These are phyloP conservation scores for Podospora pseudoanserina DNA, from an alignment of 495 filamentous ascomycete genomes.

Conservation along the genomic window DNA sequence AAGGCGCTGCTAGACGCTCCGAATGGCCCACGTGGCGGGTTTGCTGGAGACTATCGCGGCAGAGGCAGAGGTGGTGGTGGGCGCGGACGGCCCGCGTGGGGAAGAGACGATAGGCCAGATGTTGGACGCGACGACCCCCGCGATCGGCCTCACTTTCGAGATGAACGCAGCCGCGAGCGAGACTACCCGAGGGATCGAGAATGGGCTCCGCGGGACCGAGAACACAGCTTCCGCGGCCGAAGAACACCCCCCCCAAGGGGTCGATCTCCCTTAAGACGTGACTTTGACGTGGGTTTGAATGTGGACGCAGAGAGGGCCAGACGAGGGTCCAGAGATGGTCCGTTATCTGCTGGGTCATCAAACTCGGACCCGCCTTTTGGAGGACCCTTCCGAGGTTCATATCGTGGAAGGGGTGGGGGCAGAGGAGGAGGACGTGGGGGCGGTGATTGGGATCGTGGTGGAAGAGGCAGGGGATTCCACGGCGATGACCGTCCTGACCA, in stretches of 20 bases:
- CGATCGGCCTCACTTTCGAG: conserved; percentile 45
- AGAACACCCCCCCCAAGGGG: conserved; percentile 43
- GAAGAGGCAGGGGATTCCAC: conserved; percentile 45
- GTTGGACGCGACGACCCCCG: conserved; percentile 54
- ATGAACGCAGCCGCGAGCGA: conserved; percentile 44
- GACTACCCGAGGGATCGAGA: conserved; percentile 17
- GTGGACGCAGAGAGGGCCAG: conserved; percentile 50
- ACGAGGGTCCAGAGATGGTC: conserved; percentile 53
- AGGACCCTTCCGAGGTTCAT: conserved; percentile 51
- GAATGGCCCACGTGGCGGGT: conserved; percentile 53
- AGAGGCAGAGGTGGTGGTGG: conserved; percentile 34
- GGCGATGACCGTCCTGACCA: conserved; percentile 52
- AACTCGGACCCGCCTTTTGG: conserved; percentile 60
- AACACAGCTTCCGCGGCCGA: conserved; percentile 38
- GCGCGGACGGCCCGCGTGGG: conserved; percentile 38
- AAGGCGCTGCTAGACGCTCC: conserved; percentile 65
- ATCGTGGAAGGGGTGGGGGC: conserved; percentile 33
- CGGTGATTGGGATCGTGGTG: conserved; percentile 58
- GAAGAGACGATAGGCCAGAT: conserved; percentile 58
- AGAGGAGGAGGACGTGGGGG: conserved; percentile 47
- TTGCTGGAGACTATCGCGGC: conserved; percentile 45
- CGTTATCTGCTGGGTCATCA: conserved; percentile 65
- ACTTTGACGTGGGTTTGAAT: conserved; percentile 41
- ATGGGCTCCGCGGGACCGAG: conserved; percentile 30
- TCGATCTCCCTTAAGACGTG: conserved; percentile 37